Percentiles rank a stretch among this genome's conserved stretches.
Evolutionary conservation across 441 rosid species (phyloP).

Genomic region (Gossypium armourianum): DNA sequence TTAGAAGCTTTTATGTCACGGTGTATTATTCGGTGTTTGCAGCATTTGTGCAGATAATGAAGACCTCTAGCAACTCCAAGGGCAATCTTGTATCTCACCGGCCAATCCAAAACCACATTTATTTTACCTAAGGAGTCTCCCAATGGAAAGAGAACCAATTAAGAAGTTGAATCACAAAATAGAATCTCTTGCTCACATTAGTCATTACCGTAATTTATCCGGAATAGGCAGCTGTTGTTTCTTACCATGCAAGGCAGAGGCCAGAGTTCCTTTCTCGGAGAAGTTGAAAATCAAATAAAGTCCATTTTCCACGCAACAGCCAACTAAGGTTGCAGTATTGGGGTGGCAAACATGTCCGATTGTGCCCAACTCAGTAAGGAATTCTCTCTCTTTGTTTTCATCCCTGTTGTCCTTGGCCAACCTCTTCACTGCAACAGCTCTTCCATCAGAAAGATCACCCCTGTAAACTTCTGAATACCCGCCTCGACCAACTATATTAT

Average conservation of each 20-base stretch:
- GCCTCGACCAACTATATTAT: slow-evolving; percentile 61
- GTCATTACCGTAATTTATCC: not conserved
- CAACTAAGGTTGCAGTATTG: slow-evolving; percentile 65
- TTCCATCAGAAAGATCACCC: slow-evolving; percentile 65
- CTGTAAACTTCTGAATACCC: slow-evolving; percentile 85
- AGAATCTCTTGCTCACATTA: not conserved
- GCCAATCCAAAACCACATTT: slow-evolving; percentile 45
- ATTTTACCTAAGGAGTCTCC: slow-evolving; percentile 26
- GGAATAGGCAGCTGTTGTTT: not conserved
- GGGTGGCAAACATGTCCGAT: slow-evolving; percentile 76
- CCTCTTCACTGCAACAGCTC: slow-evolving; percentile 68
- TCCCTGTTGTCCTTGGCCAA: slow-evolving; percentile 62
- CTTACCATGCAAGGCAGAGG: slow-evolving; percentile 66
- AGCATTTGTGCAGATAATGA: slow-evolving; percentile 81
- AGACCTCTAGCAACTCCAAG: slow-evolving; percentile 72
- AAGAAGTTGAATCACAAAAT: not conserved
- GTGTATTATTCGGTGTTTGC: slow-evolving; percentile 77
- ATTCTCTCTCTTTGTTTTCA: slow-evolving; percentile 67
- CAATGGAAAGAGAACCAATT: not conserved
- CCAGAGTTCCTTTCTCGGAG: slow-evolving; percentile 71
- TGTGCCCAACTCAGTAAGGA: slow-evolving; percentile 68
- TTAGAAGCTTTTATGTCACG: slow-evolving; percentile 88
- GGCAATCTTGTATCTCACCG: slow-evolving; percentile 56
- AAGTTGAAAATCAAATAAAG: slow-evolving; percentile 62
- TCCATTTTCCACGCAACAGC: slow-evolving; percentile 78